Evolutionary conservation across 2,329 filamentous ascomycete genomes (phyloP).

Genomic region (Ceratocystis colombiana): DNA sequence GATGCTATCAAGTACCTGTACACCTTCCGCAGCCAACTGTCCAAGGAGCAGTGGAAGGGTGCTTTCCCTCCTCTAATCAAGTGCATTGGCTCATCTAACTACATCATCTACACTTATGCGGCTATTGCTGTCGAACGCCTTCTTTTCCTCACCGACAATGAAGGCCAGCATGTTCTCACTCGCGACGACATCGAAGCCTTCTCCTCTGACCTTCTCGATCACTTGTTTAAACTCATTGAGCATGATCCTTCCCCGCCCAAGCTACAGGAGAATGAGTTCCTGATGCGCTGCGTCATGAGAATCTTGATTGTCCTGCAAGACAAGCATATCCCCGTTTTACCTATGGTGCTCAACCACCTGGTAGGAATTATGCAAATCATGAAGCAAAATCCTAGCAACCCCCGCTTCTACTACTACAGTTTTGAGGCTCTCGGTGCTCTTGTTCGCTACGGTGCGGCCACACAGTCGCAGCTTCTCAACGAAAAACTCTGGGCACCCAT

Average conservation of each 20-base stretch:
- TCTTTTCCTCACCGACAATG: slow-evolving; percentile 68
- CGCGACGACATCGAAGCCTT: slow-evolving; percentile 68
- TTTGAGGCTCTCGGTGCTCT: slow-evolving; percentile 91
- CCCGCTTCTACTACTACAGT: slow-evolving; percentile 95
- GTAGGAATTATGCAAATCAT: slow-evolving; percentile 86
- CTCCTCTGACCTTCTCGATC: slow-evolving; percentile 74
- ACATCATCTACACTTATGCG: slow-evolving; percentile 95
- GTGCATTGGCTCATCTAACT: slow-evolving; percentile 80
- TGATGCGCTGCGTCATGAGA: slow-evolving; percentile 98
- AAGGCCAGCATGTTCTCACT: slow-evolving; percentile 67
- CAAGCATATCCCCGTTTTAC: slow-evolving; percentile 60
- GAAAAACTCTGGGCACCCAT: slow-evolving; percentile 74
- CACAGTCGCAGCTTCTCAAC: slow-evolving; percentile 64
- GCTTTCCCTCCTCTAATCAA: slow-evolving; percentile 85
- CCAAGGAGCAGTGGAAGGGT: slow-evolving; percentile 80
- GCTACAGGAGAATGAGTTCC: slow-evolving; percentile 95
- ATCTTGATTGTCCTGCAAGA: slow-evolving; percentile 91
- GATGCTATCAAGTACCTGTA: slow-evolving; percentile 98
- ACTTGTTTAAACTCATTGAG: slow-evolving; percentile 85
- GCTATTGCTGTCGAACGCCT: slow-evolving; percentile 93
- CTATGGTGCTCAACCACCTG: slow-evolving; percentile 71
- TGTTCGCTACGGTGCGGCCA: slow-evolving; percentile 55
- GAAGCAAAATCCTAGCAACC: slow-evolving; percentile 90
- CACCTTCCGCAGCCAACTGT: slow-evolving; percentile 89
- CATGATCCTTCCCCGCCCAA: slow-evolving; percentile 77